A percentile compares a stretch with the other conserved stretches of the same genome.
phyloP scores from a whole-genome alignment of 1,284 basidiomycete genomes.

The Anthracocystis walkeri region DNA sequence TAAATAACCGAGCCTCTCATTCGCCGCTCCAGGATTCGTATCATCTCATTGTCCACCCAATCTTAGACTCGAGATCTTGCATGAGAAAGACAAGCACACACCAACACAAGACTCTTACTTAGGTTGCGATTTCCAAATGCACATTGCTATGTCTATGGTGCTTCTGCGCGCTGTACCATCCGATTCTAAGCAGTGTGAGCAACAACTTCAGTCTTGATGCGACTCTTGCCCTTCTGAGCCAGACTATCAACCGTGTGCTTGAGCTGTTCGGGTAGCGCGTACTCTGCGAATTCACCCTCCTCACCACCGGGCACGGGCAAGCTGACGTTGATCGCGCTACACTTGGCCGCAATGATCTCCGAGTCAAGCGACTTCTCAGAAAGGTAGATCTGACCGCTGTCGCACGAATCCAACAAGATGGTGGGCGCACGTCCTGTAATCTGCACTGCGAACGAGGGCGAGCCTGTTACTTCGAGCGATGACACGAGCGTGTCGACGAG shows the following conservation, averaged over 20 bases:
- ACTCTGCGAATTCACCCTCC: conserved; percentile 90
- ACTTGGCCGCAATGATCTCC: conserved; percentile 95
- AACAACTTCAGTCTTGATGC: conserved; percentile 64
- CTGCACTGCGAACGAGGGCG: conserved; percentile 92
- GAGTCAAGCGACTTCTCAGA: conserved; percentile 82
- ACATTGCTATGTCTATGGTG: conserved; percentile 2
- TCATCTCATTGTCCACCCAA: too few species aligned
- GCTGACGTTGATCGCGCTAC: conserved; percentile 91
- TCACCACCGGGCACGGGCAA: conserved; percentile 88
- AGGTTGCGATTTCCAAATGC: background rate
- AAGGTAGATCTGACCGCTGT: conserved; percentile 94
- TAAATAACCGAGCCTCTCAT: too few species aligned
- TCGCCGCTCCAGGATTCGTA: too few species aligned
- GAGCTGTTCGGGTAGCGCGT: conserved; percentile 94
- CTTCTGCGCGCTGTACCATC: background rate
- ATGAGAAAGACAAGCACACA: background rate
- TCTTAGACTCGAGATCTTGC: background rate
- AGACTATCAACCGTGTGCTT: conserved; percentile 83
- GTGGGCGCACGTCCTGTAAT: conserved; percentile 90
- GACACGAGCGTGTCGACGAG: conserved; percentile 93
- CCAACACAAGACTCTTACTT: background rate
- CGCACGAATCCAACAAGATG: conserved; percentile 91
- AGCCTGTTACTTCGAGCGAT: conserved; percentile 85
- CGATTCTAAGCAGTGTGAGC: conserved; percentile 53
- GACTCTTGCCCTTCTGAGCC: conserved; percentile 77